A percentile compares a stretch with the other conserved stretches of the same genome.
Evolutionary conservation across 352 stramenopile species (phyloP).

Genomic region (Blastocystis sp.): DNA sequence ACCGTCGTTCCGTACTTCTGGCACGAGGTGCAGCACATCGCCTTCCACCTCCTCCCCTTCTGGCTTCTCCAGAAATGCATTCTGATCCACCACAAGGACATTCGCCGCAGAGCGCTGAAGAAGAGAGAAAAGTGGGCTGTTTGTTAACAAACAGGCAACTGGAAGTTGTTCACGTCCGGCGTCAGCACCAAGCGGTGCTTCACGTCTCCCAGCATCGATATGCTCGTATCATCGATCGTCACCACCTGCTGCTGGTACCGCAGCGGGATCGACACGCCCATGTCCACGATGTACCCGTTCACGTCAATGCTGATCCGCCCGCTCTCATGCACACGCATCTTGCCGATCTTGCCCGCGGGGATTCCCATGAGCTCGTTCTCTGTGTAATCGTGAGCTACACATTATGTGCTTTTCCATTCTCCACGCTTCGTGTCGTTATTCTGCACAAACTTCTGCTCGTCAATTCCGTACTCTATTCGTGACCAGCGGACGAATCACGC

Average conservation of each 20-base stretch:
- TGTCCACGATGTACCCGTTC: slow-evolving; percentile 65
- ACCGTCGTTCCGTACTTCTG: slow-evolving; percentile 65
- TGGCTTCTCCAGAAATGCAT: slow-evolving; percentile 73
- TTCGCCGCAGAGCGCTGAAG: slow-evolving; percentile 82
- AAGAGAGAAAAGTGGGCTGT: slow-evolving; percentile 79
- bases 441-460: slow-evolving; percentile 41
- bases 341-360: slow-evolving; percentile 34
- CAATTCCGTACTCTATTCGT: slow-evolving; percentile 49
- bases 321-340: slow-evolving; percentile 67
- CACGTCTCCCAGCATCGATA: slow-evolving; percentile 27
- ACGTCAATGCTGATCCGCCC: slow-evolving; percentile 54
- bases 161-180: slow-evolving; percentile 49
- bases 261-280: slow-evolving; percentile 65
- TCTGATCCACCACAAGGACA: slow-evolving; percentile 79
- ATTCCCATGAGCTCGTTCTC: slow-evolving; percentile 45
- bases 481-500: background rate
- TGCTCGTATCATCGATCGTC: slow-evolving; percentile 40
- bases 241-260: slow-evolving; percentile 63
- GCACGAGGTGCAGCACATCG: slow-evolving; percentile 55
- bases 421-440: slow-evolving; percentile 56
- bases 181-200: slow-evolving; percentile 60
- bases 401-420: background rate
- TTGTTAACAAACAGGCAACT: slow-evolving; percentile 50
- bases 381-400: slow-evolving; percentile 56
- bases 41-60: slow-evolving; percentile 51